phyloP scores from a whole-genome alignment of 2,329 filamentous ascomycete species.

The Verticillium zaregamsianum region DNA sequence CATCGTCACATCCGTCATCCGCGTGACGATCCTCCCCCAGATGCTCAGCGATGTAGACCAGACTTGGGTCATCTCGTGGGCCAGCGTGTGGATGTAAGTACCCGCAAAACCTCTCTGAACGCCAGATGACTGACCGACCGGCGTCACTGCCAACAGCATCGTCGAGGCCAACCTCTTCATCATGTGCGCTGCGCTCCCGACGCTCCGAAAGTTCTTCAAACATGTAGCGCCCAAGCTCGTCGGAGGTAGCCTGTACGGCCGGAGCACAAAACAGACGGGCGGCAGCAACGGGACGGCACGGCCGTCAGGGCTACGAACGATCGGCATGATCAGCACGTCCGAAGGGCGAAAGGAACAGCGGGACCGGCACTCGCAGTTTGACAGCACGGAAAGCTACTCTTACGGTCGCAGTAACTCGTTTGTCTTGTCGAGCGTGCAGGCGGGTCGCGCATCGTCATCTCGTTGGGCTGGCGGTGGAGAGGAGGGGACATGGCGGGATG shows the following conservation, averaged over 20 bases:
- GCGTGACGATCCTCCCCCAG: conserved; percentile 20
- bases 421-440: too few species aligned
- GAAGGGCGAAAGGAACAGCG: too few species aligned
- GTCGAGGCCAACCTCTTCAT: conserved; percentile 30
- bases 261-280: background rate
- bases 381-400: too few species aligned
- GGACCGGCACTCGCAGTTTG: too few species aligned
- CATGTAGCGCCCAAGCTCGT: conserved; percentile 20
- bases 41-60: conserved; percentile 20
- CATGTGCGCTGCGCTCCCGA: conserved; percentile 31
- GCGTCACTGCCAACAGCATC: conserved; percentile 17
- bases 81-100: conserved; percentile 23
- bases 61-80: conserved; percentile 23
- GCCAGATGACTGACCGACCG: background rate
- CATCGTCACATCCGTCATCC: conserved; percentile 25
- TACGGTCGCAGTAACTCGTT: too few species aligned
- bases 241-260: conserved; percentile 5
- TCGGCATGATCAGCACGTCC: too few species aligned
- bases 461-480: too few species aligned
- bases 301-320: too few species aligned
- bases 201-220: conserved; percentile 27
- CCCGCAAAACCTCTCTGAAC: background rate
- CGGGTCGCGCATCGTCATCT: too few species aligned
- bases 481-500: too few species aligned
- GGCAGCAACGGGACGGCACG: background rate